A percentile compares a stretch with the other conserved stretches of the same genome.
Evolutionary conservation across 192 early-diverging fungal species (phyloP).

Genomic region (Umbelopsis sp.): DNA sequence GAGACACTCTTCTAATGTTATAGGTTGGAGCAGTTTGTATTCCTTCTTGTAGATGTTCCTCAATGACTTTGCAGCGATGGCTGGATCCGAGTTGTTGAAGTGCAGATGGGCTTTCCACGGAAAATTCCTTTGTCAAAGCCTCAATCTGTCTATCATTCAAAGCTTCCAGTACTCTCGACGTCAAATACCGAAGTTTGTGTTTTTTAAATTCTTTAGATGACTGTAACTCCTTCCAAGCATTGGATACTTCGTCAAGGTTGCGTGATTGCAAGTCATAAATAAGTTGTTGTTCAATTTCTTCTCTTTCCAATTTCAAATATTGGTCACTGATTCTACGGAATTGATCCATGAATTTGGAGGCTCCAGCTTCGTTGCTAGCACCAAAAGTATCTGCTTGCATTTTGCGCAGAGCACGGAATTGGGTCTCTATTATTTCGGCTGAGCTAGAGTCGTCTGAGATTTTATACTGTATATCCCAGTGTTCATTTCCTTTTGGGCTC

Average conservation of each 20-base stretch:
- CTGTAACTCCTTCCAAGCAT: background rate
- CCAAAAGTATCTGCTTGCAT: slow-evolving; percentile 17
- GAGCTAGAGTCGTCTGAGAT: background rate
- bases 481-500: slow-evolving; percentile 13
- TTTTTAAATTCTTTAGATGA: background rate
- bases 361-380: background rate
- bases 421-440: background rate
- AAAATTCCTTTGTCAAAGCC: background rate
- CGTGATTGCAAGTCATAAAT: background rate
- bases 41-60: background rate
- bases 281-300: background rate
- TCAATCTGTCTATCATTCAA: background rate
- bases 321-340: slow-evolving; percentile 1
- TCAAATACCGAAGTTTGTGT: background rate
- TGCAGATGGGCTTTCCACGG: background rate
- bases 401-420: slow-evolving; percentile 25
- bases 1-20: background rate
- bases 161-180: background rate
- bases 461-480: slow-evolving; percentile 29
- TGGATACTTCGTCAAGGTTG: background rate
- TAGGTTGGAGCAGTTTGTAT: background rate
- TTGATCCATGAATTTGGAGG: background rate
- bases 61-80: background rate
- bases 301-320: background rate
- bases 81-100: background rate